Percentiles rank a stretch among this genome's conserved stretches.
phyloP scores from a whole-genome alignment of 306 rosid species.

The Prunus kanzakura region DNA sequence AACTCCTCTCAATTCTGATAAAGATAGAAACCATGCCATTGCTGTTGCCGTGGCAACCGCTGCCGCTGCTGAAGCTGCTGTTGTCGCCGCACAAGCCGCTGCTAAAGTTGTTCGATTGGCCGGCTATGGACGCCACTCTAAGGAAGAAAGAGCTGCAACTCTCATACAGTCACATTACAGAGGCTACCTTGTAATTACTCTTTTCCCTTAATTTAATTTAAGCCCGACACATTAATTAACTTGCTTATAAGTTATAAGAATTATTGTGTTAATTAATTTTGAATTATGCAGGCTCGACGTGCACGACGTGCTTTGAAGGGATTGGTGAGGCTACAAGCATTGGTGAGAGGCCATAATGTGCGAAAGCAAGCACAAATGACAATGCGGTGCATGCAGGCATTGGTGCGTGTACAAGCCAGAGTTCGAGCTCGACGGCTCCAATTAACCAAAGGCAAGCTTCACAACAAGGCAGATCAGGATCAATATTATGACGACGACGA shows the following conservation, averaged over 20 bases:
- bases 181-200: conserved; percentile 75
- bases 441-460: conserved; percentile 48
- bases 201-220: not conserved
- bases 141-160: conserved; percentile 76
- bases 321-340: conserved; percentile 81
- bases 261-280: not conserved
- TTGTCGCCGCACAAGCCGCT: conserved; percentile 82
- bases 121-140: conserved; percentile 70
- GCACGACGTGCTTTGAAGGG: conserved; percentile 91
- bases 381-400: conserved; percentile 96
- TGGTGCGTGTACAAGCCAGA: conserved; percentile 82
- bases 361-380: conserved; percentile 95
- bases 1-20: conserved; percentile 34
- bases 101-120: conserved; percentile 77
- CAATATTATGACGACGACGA: conserved; percentile 19
- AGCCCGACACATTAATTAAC: too few relatives aligned
- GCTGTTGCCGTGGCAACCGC: conserved; percentile 84
- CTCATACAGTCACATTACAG: conserved; percentile 83
- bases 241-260: too few relatives aligned
- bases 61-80: conserved; percentile 77
- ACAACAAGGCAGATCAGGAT: conserved; percentile 22
- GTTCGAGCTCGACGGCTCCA: conserved; percentile 75
- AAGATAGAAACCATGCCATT: conserved; percentile 62
- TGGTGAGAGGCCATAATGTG: conserved; percentile 91
- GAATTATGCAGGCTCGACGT: conserved; percentile 64